Percentiles rank a stretch among this genome's conserved stretches.
Conservation (phyloP, 2,329 filamentous ascomycete species). For the Paradendryphiella salina region DNA sequence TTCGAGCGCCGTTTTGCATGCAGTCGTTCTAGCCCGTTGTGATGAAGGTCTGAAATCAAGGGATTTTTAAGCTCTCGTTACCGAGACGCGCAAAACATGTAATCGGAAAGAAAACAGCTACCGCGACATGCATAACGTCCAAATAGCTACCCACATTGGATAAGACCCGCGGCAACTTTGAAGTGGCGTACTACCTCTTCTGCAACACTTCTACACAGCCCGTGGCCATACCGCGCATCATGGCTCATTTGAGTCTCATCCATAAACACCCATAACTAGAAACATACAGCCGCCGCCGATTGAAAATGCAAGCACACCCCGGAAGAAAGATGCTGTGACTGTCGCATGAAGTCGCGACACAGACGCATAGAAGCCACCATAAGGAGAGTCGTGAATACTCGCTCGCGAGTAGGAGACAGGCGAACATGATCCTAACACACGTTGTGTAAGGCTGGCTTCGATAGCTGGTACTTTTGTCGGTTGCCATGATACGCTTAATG, state of each 20-base stretch:
- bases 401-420: constrained; percentile 9
- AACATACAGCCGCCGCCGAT: constrained; percentile 46
- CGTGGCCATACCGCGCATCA: constrained; percentile 9
- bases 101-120: constrained; percentile 8
- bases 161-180: constrained; percentile 9
- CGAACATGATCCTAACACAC: constrained; percentile 17
- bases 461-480: neutral
- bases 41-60: constrained; percentile 15
- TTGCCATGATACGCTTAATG: constrained; percentile 28
- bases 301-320: constrained; percentile 46
- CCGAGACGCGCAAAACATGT: constrained; percentile 5
- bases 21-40: constrained; percentile 31
- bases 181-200: constrained; percentile 11
- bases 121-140: constrained; percentile 8
- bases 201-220: constrained; percentile 1
- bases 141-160: constrained; percentile 8
- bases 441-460: neutral
- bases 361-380: constrained; percentile 30
- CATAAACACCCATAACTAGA: constrained; percentile 39
- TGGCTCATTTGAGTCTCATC: constrained; percentile 21
- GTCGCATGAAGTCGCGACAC: constrained; percentile 28
- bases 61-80: constrained; percentile 15
- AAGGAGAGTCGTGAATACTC: constrained; percentile 30
- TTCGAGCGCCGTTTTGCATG: constrained; percentile 33
- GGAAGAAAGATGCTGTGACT: constrained; percentile 35